Conservation (phyloP, 2,329 filamentous ascomycete species). For the Cordyceps fumosorosea region DNA sequence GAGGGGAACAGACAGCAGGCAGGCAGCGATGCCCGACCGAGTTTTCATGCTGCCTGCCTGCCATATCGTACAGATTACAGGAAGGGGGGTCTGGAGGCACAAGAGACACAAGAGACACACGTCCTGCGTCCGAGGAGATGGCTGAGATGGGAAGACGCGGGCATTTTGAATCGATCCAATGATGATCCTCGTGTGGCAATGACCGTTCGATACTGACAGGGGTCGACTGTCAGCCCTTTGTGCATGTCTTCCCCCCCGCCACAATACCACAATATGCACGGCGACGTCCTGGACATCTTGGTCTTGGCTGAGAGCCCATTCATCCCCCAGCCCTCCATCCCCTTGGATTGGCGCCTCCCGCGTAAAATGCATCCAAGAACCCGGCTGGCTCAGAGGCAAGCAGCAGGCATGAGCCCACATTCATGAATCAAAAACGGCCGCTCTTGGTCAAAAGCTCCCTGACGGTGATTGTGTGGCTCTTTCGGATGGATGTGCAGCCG, state of each 20-base stretch:
- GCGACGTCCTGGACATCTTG: not conserved
- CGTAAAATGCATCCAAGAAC: not conserved
- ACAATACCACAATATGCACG: not conserved
- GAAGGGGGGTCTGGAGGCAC: not conserved
- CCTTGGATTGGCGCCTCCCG: not conserved
- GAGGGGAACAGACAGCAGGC: not conserved
- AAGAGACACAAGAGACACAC: not conserved
- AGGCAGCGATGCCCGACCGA: conserved; percentile 4
- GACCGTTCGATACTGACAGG: not conserved
- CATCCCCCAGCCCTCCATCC: too few species aligned
- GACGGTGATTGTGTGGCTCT: not conserved
- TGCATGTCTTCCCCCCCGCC: not conserved
- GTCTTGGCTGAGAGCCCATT: not conserved
- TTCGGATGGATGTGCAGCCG: not conserved
- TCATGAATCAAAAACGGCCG: conserved; percentile 1
- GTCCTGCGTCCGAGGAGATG: not conserved
- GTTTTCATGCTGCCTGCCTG: not conserved
- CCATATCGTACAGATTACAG: not conserved
- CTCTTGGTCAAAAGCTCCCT: not conserved
- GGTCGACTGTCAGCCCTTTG: not conserved
- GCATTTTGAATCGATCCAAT: not conserved
- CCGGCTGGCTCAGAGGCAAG: not conserved
- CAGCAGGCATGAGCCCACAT: not conserved
- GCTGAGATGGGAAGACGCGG: not conserved
- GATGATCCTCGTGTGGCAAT: too few species aligned